Evolutionary conservation across 2,329 filamentous ascomycete genomes (phyloP), one percentile per base, ranked within the genome.

Genomic region (Talaromyces sp.): DNA sequence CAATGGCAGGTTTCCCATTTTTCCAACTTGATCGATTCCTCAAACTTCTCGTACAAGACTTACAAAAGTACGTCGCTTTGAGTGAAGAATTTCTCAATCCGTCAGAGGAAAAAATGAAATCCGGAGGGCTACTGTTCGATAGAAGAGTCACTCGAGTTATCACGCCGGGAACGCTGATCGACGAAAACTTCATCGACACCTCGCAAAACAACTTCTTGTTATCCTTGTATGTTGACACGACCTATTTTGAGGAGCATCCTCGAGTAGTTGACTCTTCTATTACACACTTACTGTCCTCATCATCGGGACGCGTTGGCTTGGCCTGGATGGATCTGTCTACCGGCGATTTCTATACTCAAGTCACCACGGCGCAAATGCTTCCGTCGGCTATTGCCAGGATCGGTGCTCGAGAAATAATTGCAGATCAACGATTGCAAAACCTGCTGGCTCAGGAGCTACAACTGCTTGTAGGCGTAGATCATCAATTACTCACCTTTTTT

Each of bases 241-340:
- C 69, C 33, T 60, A 63, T 1, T 35, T 72, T 39, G 62, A 68
- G 35, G 42, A 50, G 54, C 67, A 62, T 61, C 74, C 61, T 21
- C 60, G 64, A 8, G 63, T 69, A n/a, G 64, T 66, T 12, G 35
- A 46, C n/a, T 57, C 68, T 11, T 60, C 67, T 25, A 70, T 72
- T 54, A 31, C 57, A 16, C 71, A 74, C 63, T 62, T 73, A 39
- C 64, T 71, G 33, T 68, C 73, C 14, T 71, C 72, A 23, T 67
- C 72, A 5, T 70, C 72, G 33, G 75, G 82, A 59, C 76, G 77
- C 52, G 80, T 96, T 62, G 95, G 95, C 2, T 80, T 99, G 57
- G 91, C 95, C 44, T 99, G 95, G 95, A 81, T 98, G 54, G 95
- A 99, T 76, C 79, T 98, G 28, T 97, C 95, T 8, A 99, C 95